These are phyloP conservation scores for Musa balbisiana DNA, from an alignment of 202 grass and related monocot genomes.

Conservation along the genomic window DNA sequence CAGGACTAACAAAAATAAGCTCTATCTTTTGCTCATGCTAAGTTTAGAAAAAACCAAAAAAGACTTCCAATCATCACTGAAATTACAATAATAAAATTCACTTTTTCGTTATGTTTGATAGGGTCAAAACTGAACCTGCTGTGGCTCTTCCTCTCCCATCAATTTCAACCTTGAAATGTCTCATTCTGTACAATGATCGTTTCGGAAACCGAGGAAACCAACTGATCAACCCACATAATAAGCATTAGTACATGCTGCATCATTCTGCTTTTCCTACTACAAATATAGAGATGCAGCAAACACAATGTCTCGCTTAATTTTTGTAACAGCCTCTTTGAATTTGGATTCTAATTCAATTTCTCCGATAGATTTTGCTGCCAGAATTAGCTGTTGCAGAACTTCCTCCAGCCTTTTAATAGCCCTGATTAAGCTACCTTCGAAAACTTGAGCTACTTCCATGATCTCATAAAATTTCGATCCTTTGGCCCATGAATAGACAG, in stretches of 20 bases:
- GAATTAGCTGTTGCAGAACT: constrained; percentile 89
- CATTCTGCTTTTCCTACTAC: constrained; percentile 22
- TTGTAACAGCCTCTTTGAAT: constrained; percentile 73
- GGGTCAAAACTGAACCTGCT: too few relatives aligned
- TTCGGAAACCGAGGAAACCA: background rate
- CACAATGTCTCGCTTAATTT: constrained; percentile 95
- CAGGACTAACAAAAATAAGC: too few relatives aligned
- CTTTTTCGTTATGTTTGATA: too few relatives aligned
- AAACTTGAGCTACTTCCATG: constrained; percentile 80
- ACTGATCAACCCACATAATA: background rate
- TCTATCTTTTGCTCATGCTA: too few relatives aligned
- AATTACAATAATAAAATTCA: too few relatives aligned
- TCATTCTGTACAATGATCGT: background rate
- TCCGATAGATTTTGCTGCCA: constrained; percentile 64
- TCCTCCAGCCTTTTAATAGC: constrained; percentile 85
- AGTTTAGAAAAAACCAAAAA: too few relatives aligned
- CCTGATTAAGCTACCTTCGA: constrained; percentile 93
- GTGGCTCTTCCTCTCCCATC: too few relatives aligned
- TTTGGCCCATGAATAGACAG: constrained; percentile 74
- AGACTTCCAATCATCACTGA: too few relatives aligned
- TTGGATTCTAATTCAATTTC: constrained; percentile 70
- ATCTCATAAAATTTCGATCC: constrained; percentile 87
- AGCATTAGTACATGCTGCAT: background rate
- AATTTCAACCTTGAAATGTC: background rate
- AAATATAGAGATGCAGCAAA: constrained; percentile 89